phyloP scores from a whole-genome alignment of 192 early-diverging fungal genomes.

The Phlyctochytrium arcticum region DNA sequence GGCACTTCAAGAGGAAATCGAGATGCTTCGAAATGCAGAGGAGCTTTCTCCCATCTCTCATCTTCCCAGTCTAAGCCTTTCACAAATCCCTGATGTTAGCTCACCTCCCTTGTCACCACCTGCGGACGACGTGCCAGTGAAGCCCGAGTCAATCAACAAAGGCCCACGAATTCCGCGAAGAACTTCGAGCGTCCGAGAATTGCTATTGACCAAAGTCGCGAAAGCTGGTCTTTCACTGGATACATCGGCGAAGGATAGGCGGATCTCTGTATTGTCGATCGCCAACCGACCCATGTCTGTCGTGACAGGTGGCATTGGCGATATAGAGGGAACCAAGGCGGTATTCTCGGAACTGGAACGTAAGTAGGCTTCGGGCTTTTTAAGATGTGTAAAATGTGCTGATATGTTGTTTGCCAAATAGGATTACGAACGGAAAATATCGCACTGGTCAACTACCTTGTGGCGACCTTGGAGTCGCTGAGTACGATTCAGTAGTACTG shows the following conservation, averaged over 20 bases:
- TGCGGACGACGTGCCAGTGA: neutral
- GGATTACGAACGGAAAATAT: conserved; percentile 6
- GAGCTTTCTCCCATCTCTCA: too few relatives aligned
- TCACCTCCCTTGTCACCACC: too few relatives aligned
- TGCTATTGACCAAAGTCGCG: neutral
- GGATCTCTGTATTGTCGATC: too few relatives aligned
- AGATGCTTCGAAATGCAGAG: neutral
- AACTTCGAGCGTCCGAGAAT: neutral
- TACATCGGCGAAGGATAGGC: too few relatives aligned
- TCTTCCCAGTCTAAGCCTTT: too few relatives aligned
- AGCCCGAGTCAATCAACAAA: neutral
- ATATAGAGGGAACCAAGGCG: neutral
- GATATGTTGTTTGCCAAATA: neutral
- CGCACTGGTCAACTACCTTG: conserved; percentile 16
- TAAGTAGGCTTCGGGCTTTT: too few relatives aligned
- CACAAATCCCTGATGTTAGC: too few relatives aligned
- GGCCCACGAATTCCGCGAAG: neutral
- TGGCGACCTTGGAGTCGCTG: conserved; percentile 10
- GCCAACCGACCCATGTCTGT: too few relatives aligned
- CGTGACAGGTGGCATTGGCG: too few relatives aligned
- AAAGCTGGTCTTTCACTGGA: too few relatives aligned
- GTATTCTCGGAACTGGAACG: neutral
- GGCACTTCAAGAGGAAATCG: conserved; percentile 10
- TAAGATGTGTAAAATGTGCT: too few relatives aligned
- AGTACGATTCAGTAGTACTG: conserved; percentile 1